Percentiles rank a stretch among this genome's conserved stretches.
phyloP scores from a whole-genome alignment of 73 alveolate genomes.

The Tetrahymena thermophila region DNA sequence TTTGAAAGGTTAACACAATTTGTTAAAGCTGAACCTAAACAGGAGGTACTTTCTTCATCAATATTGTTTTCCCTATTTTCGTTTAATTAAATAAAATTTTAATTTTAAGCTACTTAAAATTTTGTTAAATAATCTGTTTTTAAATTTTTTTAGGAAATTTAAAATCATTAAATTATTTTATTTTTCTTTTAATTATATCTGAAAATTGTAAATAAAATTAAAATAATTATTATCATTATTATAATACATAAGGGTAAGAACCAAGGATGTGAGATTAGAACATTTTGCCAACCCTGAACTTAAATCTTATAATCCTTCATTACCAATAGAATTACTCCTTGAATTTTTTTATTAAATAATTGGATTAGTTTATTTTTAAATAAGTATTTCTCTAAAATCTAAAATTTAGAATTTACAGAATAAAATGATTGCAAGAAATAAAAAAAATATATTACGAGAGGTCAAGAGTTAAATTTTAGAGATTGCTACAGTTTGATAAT shows the following conservation, averaged over 20 bases:
- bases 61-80: not conserved
- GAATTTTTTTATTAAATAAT: too few relatives aligned
- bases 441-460: not conserved
- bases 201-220: too few relatives aligned
- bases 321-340: not conserved
- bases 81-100: too few relatives aligned
- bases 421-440: too few relatives aligned
- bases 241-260: not conserved
- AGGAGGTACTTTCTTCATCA: not conserved
- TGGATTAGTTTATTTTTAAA: too few relatives aligned
- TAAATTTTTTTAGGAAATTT: too few relatives aligned
- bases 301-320: not conserved
- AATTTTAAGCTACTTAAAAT: too few relatives aligned
- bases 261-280: not conserved
- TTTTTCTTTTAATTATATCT: too few relatives aligned
- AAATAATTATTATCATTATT: too few relatives aligned
- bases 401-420: too few relatives aligned
- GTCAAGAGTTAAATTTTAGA: not conserved
- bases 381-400: too few relatives aligned
- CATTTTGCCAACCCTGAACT: not conserved
- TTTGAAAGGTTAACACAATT: not conserved
- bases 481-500: not conserved
- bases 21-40: not conserved
- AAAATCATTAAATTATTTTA: too few relatives aligned
- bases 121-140: not conserved